Evolutionary conservation across 768 basidiomycete genomes (phyloP).

Genomic region (Naganishia antarctica): DNA sequence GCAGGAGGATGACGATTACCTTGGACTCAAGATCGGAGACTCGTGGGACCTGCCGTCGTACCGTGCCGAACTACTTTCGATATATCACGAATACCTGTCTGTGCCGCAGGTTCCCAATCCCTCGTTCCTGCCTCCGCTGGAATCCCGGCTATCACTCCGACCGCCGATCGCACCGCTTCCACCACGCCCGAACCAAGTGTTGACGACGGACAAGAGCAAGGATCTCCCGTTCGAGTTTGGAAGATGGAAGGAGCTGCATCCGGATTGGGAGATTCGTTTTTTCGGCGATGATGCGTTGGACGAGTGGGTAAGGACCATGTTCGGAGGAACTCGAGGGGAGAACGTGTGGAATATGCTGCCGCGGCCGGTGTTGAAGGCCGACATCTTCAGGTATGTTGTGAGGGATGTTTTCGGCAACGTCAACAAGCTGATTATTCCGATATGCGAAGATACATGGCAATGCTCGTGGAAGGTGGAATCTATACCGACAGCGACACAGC

Average conservation of each 20-base stretch:
- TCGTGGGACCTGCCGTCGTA: slow-evolving; percentile 30
- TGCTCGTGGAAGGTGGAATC: slow-evolving; percentile 41
- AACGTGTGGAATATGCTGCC: slow-evolving; percentile 36
- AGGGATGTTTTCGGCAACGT: too few species aligned
- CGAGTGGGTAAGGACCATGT: slow-evolving; percentile 33
- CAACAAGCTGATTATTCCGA: not conserved
- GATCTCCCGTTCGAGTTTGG: slow-evolving; percentile 34
- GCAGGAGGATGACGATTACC: slow-evolving; percentile 16
- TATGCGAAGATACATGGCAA: slow-evolving; percentile 33
- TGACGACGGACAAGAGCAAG: slow-evolving; percentile 37
- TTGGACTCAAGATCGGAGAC: slow-evolving; percentile 23
- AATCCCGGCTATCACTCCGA: slow-evolving; percentile 35
- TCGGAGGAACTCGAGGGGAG: slow-evolving; percentile 35
- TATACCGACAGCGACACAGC: slow-evolving; percentile 37
- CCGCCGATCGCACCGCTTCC: slow-evolving; percentile 35
- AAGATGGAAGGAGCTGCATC: slow-evolving; percentile 38
- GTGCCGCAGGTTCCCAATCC: slow-evolving; percentile 21
- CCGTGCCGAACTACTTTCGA: slow-evolving; percentile 32
- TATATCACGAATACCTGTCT: slow-evolving; percentile 32
- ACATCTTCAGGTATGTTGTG: slow-evolving; percentile 34
- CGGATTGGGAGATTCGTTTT: slow-evolving; percentile 37
- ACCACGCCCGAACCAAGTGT: slow-evolving; percentile 31
- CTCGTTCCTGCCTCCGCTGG: slow-evolving; percentile 32
- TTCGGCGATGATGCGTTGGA: slow-evolving; percentile 36
- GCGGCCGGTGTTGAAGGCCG: slow-evolving; percentile 37